Evolutionary conservation across 495 filamentous ascomycete genomes (phyloP), one percentile per base, ranked within the genome.

Genomic region (Aspergillus mulundensis): DNA sequence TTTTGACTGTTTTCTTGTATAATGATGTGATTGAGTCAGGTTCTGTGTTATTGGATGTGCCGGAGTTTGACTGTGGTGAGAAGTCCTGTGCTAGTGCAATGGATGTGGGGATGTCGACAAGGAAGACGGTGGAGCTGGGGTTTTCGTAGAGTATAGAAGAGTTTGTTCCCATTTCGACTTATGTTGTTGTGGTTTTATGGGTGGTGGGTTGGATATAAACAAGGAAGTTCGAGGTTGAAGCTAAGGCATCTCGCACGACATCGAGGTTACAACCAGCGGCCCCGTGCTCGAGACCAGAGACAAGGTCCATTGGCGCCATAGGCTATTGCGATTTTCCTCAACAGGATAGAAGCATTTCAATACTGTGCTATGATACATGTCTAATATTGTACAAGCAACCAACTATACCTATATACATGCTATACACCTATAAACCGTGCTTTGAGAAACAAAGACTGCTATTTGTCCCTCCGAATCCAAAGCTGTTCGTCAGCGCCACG

Each of bases 391-490:
- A 49, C 48, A 50, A 46, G 20, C 3, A 18, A 2, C 25, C 25
- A 28, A 3, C 18, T 24, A 11, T 11, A 21, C 41, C 41, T 42
- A 2, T 4, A 23, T 23, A 21, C 3, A 23, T 14, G 11, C 7
- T 23, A 44, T 23, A 44, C 18, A 36, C 24, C 54, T 57, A 52
- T 3, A 41, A 12, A n/a, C 12, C 53, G 44, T 51, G 42, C 62
- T 60, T 32, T 15, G 70, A 81, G 68, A 98, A 95, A 57, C 91
- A 93, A 41, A 98, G 74, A 58, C 82, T 89, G 42, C 92, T 92
- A 74, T 97, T 97, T 8, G 94, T 98, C 25, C 94, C 94, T 10
- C 94, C 94, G 76, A 98, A 98, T 1, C 94, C 94, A 78, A 98
- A 98, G 65, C 93, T 97, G 64, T 98, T 98, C 18, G 89, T 91